Evolutionary conservation across 768 basidiomycete genomes (phyloP), one percentile per base, ranked within the genome.

Genomic region (Mycena chlorophos): DNA sequence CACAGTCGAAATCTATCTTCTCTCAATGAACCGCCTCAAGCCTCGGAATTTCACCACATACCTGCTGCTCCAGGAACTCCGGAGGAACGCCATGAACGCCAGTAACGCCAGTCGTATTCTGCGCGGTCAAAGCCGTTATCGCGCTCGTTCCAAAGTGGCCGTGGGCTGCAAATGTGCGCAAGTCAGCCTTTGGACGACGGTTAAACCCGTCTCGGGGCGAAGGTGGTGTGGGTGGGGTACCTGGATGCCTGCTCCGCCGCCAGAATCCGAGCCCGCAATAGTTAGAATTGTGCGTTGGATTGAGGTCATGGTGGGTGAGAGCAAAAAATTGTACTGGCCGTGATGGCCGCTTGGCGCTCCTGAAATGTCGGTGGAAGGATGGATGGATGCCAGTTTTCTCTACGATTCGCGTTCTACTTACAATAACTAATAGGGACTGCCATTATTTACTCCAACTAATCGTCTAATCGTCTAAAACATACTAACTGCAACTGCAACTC

Each of bases 231-330:
- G 38, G 27, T n/a, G n/a, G n/a, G 71, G 60, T 58, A 88, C 91
- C 75, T 95, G 94, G 23, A 97, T 92, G 0, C 94, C 94, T 27
- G 94, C 93, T 1, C 94, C 93, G 22, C 91, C 91, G 27, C 89
- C 82, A 2, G 86, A 83, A 64, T 95, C 94, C 14, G 89, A 85
- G 6, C 92, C 88, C 19, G 89, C 89, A 6, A 92, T 90, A 0
- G 88, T 88, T 52, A 92, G 66, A 1, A 88, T 74, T 1, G 77
- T 68, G 2, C 71, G 74, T 30, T 54, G 59, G 13, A 6, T 14
- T n/a, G n/a, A n/a, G 20, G 40, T 22, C 40, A 42, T 42, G 40
- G 20, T 42, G n/a, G 34, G 34, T n/a, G 34, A 37, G n/a, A n/a
- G 34, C 10, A 37, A 37, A n/a, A 37, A n/a, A n/a, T n/a, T n/a